Evolutionary conservation across 768 basidiomycete species (phyloP).

Genomic region (Auricularia auricula-judae): DNA sequence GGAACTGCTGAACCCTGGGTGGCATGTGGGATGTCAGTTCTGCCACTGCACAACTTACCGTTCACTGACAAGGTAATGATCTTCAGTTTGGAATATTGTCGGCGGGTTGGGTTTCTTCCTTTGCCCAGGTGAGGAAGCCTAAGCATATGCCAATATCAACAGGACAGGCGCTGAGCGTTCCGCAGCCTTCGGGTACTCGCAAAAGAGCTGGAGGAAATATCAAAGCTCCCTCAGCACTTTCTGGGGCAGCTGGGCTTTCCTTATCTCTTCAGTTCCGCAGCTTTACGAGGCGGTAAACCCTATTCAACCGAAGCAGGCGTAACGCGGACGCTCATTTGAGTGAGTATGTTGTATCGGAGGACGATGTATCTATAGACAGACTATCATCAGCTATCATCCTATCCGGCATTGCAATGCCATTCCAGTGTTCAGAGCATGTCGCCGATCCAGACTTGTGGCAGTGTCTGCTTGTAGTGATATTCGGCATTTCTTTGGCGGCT

Average conservation of each 20-base stretch:
- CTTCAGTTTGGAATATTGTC: conserved; percentile 46
- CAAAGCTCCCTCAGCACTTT: conserved; percentile 45
- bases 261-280: not conserved
- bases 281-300: not conserved
- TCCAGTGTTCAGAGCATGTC: too few species aligned
- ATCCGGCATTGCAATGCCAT: too few species aligned
- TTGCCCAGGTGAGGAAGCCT: conserved; percentile 21
- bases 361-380: too few species aligned
- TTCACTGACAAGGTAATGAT: not conserved
- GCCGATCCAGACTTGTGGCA: too few species aligned
- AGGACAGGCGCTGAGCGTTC: not conserved
- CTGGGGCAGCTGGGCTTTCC: conserved; percentile 27
- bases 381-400: too few species aligned
- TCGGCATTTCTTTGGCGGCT: not conserved
- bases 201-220: conserved; percentile 24
- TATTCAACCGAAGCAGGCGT: not conserved
- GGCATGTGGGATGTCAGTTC: conserved; percentile 36
- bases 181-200: conserved; percentile 40
- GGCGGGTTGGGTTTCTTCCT: conserved; percentile 48
- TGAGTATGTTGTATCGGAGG: too few species aligned
- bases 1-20: conserved; percentile 34
- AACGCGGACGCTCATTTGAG: not conserved
- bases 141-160: not conserved
- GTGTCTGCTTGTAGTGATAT: not conserved
- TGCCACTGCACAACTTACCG: not conserved